phyloP scores from a whole-genome alignment of 2,329 filamentous ascomycete species.

The Cercospora nicotianae region DNA sequence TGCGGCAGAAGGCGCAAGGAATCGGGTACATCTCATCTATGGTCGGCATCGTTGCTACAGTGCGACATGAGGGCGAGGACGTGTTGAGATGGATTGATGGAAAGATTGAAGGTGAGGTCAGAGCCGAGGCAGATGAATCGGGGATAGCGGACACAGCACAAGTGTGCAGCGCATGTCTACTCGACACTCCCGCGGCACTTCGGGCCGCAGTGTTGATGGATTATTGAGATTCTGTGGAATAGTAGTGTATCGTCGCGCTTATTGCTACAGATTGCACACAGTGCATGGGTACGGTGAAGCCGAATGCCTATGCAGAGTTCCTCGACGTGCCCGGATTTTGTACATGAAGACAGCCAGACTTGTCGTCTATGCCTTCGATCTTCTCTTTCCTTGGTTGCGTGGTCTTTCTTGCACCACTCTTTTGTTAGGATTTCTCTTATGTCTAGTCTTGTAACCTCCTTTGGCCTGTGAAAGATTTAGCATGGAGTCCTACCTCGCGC shows the following conservation, averaged over 20 bases:
- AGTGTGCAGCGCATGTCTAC: neutral
- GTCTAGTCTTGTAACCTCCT: slow-evolving; percentile 87
- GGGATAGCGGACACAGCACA: neutral
- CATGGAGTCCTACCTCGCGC: neutral
- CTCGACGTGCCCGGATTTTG: neutral
- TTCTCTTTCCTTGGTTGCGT: slow-evolving; percentile 88
- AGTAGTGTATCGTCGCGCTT: neutral
- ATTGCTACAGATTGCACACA: neutral
- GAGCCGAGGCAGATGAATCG: slow-evolving; percentile 9
- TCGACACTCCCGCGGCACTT: neutral
- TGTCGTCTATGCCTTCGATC: slow-evolving; percentile 42
- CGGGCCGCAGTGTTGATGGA: neutral
- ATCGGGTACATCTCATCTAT: slow-evolving; percentile 44
- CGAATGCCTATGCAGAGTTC: neutral
- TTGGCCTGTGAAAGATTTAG: slow-evolving; percentile 57
- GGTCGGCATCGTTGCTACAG: slow-evolving; percentile 17
- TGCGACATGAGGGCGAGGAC: neutral
- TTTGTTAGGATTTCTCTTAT: slow-evolving; percentile 86
- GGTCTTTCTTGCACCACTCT: slow-evolving; percentile 80
- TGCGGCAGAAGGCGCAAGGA: slow-evolving; percentile 60
- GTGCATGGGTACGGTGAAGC: neutral
- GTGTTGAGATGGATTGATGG: neutral
- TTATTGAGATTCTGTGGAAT: neutral
- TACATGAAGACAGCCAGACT: neutral
- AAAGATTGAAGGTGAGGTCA: slow-evolving; percentile 6